Conservation (phyloP, 2,329 filamentous ascomycete genomes). For the Zalaria obscura region DNA sequence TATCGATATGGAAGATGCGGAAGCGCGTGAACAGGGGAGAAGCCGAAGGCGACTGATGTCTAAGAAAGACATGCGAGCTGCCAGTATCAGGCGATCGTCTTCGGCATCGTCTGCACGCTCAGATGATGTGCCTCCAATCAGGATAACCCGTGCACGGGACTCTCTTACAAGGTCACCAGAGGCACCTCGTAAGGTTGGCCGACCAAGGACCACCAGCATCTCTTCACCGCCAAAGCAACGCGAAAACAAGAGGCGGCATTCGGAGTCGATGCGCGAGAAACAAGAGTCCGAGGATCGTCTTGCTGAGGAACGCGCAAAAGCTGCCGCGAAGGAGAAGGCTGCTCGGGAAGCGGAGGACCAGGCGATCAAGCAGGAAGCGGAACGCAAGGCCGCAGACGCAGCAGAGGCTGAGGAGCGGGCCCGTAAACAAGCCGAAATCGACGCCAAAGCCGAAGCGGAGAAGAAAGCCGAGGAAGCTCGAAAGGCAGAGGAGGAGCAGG, state of each 20-base stretch:
- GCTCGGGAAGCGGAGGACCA: constrained; percentile 6
- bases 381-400: constrained; percentile 9
- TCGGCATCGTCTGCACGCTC: constrained; percentile 9
- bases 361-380: constrained; percentile 7
- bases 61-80: constrained; percentile 18
- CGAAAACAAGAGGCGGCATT: constrained; percentile 12
- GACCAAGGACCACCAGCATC: constrained; percentile 14
- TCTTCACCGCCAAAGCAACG: constrained; percentile 10
- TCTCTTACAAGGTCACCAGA: constrained; percentile 12
- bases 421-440: constrained; percentile 9
- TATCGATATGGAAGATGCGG: constrained; percentile 7
- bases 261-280: constrained; percentile 12
- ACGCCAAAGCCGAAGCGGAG: constrained; percentile 8
- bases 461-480: constrained; percentile 12
- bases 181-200: constrained; percentile 11
- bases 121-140: neutral
- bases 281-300: constrained; percentile 7
- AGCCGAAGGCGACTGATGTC: constrained; percentile 18
- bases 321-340: constrained; percentile 4
- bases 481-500: constrained; percentile 9
- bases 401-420: constrained; percentile 9
- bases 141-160: constrained; percentile 6
- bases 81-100: constrained; percentile 14
- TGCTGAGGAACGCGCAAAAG: constrained; percentile 1
- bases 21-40: constrained; percentile 5